Evolutionary conservation across 495 filamentous ascomycete species (phyloP).

Genomic region (Penicillium steckii): DNA sequence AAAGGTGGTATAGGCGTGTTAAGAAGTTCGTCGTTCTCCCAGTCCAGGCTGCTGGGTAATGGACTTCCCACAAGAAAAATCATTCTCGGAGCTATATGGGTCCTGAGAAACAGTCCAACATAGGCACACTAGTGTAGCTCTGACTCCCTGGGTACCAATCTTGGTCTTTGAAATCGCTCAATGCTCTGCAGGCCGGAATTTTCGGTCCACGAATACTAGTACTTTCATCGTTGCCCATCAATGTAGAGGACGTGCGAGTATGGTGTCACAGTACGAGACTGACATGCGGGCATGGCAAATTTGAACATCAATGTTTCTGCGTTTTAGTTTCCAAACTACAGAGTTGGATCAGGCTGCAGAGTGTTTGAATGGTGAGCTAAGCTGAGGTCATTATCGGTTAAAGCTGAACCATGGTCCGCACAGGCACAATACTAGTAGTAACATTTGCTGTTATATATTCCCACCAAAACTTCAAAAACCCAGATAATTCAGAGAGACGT

Average conservation of each 20-base stretch:
- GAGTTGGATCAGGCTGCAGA: too few relatives aligned
- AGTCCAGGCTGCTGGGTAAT: slow-evolving; percentile 49
- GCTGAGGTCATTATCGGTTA: background rate
- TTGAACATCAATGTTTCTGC: too few relatives aligned
- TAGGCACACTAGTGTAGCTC: too few relatives aligned
- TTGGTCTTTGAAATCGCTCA: too few relatives aligned
- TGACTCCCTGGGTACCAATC: too few relatives aligned
- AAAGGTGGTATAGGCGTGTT: slow-evolving; percentile 49
- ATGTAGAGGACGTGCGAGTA: too few relatives aligned
- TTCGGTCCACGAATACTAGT: background rate
- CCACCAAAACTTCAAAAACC: too few relatives aligned
- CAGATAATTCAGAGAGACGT: too few relatives aligned
- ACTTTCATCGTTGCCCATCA: background rate
- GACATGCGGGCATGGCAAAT: too few relatives aligned
- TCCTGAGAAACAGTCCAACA: slow-evolving; percentile 29
- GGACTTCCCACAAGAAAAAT: slow-evolving; percentile 67
- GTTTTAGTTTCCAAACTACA: too few relatives aligned
- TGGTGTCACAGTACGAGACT: too few relatives aligned
- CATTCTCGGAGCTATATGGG: slow-evolving; percentile 8
- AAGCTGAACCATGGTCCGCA: slow-evolving; percentile 14
- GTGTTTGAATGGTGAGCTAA: background rate
- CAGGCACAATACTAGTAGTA: background rate
- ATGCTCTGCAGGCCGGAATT: background rate
- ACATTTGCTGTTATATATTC: too few relatives aligned
- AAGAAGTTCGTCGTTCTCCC: slow-evolving; percentile 53